phyloP scores from a whole-genome alignment of 192 early-diverging fungal species.

The Radiomyces spectabilis region DNA sequence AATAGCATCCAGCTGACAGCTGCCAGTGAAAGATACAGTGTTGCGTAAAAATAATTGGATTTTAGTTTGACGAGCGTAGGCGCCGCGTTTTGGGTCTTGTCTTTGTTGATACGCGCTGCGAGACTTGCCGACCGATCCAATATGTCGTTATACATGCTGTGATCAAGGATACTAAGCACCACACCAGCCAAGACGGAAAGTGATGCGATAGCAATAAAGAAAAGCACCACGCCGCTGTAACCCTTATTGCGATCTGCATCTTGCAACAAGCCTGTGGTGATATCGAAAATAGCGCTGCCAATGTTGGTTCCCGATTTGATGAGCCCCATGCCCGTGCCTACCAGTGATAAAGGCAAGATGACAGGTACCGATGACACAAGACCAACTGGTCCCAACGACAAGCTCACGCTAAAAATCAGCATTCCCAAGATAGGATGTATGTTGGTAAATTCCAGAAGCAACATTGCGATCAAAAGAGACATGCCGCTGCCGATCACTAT shows the following conservation, averaged over 20 bases:
- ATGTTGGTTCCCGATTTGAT: slow-evolving; percentile 56
- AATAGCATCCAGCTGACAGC: no score
- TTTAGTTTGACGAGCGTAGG: slow-evolving; percentile 3
- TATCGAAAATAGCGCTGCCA: slow-evolving; percentile 50
- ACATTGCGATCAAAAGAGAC: slow-evolving; percentile 1
- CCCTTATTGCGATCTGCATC: slow-evolving; percentile 29
- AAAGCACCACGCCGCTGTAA: slow-evolving; percentile 17
- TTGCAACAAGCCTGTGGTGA: slow-evolving; percentile 49
- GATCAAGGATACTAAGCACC: slow-evolving; percentile 14
- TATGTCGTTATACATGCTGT: slow-evolving; percentile 4
- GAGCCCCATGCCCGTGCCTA: slow-evolving; percentile 55
- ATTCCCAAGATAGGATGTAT: slow-evolving; percentile 43
- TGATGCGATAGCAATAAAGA: slow-evolving; percentile 6
- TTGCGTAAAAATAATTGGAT: no score
- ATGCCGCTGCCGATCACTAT: slow-evolving; percentile 20
- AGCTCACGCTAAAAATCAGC: slow-evolving; percentile 44
- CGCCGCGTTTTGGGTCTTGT: no score
- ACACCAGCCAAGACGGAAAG: slow-evolving; percentile 5
- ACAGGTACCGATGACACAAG: slow-evolving; percentile 51
- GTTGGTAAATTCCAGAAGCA: slow-evolving; percentile 41
- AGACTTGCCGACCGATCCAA: slow-evolving; percentile 9
- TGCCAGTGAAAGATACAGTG: no score
- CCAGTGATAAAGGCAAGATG: slow-evolving; percentile 37
- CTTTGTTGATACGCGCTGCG: not conserved
- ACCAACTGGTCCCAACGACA: slow-evolving; percentile 49